Base-by-base conservation (phyloP, 1,139 yeast species). In the Petasospora rhodanensis region DNA sequence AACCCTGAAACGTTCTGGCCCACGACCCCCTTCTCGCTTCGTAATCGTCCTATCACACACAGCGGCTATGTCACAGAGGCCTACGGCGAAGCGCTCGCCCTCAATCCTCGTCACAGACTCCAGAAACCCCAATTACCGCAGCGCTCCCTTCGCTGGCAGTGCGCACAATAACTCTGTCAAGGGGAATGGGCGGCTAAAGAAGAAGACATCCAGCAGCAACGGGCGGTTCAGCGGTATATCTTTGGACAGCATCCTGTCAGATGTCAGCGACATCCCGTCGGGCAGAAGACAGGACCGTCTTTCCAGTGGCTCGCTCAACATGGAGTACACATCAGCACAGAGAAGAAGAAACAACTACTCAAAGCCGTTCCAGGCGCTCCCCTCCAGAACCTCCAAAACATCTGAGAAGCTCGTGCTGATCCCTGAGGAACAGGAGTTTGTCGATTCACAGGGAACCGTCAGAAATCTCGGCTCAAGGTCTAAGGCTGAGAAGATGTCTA, bases 41-140 rank as follows among this genome's bases (percentile, higher is more conserved):
- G 7, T 9, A 18, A 9, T 18, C 9, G 7, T 7, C 7, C 19
- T 18, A 7, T 7, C 19, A 18, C 8, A 18, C 19, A 18, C 19
- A 18, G 7, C 7, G 7, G 8, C 13, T 2, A 45, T 45, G 47
- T 37, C 49, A 23, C 56, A 58, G 41, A 59, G 74, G 35, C 81
- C 87, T 7, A 79, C 85, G 4, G 87, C 93, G n/a, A 83, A 83
- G 49, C 63, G 96, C 48, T 83, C 96, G 18, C 96, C 97, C 6
- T 85, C 96, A 1, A 89, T 89, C 53, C 66, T 89, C 35, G 97
- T 89, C 23, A 89, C 96, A 0, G 97, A 89, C 60, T 76, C 83
- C 4, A 67, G 97, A 43, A 73, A 75, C 32, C 70, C 71, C 15
- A 70, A 71, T 38, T 73, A 83, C 37, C 74, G 82, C 9, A 62